Conservation (phyloP, 768 basidiomycete species). For the Kwoniella mangroviensis region DNA sequence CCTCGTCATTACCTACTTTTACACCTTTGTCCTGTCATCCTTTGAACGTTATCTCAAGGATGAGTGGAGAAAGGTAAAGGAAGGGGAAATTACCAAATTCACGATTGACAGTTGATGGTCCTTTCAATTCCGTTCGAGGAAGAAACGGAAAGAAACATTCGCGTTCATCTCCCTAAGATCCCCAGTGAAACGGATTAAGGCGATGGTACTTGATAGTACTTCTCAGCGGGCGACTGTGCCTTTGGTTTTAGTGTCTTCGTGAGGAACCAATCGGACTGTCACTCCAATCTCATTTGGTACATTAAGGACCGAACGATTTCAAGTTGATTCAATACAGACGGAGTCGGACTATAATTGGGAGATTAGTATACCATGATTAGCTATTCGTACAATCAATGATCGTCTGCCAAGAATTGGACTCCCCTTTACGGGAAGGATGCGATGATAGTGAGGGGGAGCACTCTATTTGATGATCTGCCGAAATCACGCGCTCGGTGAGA, state of each 20-base stretch:
- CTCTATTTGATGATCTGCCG: neutral
- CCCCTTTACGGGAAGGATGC: neutral
- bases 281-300: neutral
- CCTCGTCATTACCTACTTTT: neutral
- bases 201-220: neutral
- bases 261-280: neutral
- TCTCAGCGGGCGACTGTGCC: neutral
- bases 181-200: neutral
- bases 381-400: neutral
- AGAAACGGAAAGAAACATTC: neutral
- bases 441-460: neutral
- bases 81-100: neutral
- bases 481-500: too few relatives aligned
- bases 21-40: conserved; percentile 6
- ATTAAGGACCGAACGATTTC: neutral
- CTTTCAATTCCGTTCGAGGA: neutral
- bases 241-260: neutral
- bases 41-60: neutral
- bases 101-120: neutral
- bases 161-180: neutral
- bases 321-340: neutral
- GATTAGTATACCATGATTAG: neutral
- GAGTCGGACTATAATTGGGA: neutral
- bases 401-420: neutral
- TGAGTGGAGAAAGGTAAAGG: conserved; percentile 9